These are phyloP conservation scores for Mycena olivaceomarginata DNA, from an alignment of 768 basidiomycete genomes.

Conservation along the genomic window DNA sequence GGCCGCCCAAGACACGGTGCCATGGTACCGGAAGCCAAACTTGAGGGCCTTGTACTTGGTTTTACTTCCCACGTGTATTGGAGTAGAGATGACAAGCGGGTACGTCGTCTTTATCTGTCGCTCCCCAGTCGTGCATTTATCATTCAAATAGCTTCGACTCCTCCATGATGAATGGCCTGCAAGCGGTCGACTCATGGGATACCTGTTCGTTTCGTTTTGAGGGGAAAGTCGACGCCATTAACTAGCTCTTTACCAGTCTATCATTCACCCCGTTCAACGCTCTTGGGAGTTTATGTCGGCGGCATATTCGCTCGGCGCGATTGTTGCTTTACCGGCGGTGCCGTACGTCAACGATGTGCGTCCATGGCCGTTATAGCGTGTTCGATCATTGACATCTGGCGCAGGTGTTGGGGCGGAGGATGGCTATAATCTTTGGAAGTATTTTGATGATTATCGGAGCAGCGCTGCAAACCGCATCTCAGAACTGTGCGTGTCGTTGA, in stretches of 20 bases:
- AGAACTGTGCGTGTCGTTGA: slow-evolving; percentile 63
- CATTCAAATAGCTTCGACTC: slow-evolving; percentile 67
- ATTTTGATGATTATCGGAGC: slow-evolving; percentile 70
- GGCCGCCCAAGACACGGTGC: slow-evolving; percentile 69
- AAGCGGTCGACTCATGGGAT: slow-evolving; percentile 76
- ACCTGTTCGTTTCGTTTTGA: slow-evolving; percentile 59
- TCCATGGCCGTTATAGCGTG: too few species aligned
- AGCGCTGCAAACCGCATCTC: slow-evolving; percentile 64
- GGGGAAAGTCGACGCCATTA: background rate
- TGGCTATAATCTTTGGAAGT: slow-evolving; percentile 72
- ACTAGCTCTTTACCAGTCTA: slow-evolving; percentile 62
- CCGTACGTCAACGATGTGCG: slow-evolving; percentile 66
- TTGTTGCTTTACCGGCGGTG: slow-evolving; percentile 72
- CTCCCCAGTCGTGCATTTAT: too few species aligned
- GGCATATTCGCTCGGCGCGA: slow-evolving; percentile 77
- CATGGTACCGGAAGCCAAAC: slow-evolving; percentile 81
- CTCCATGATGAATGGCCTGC: slow-evolving; percentile 79
- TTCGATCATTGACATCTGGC: background rate
- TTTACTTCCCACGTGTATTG: slow-evolving; percentile 76
- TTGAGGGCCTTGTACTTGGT: slow-evolving; percentile 73
- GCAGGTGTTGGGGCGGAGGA: slow-evolving; percentile 65
- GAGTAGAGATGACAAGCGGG: slow-evolving; percentile 80
- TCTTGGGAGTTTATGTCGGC: slow-evolving; percentile 76
- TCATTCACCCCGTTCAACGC: slow-evolving; percentile 69
- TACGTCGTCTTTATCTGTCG: slow-evolving; percentile 48